Conservation (phyloP, 768 basidiomycete species). For the Kwoniella europaea region DNA sequence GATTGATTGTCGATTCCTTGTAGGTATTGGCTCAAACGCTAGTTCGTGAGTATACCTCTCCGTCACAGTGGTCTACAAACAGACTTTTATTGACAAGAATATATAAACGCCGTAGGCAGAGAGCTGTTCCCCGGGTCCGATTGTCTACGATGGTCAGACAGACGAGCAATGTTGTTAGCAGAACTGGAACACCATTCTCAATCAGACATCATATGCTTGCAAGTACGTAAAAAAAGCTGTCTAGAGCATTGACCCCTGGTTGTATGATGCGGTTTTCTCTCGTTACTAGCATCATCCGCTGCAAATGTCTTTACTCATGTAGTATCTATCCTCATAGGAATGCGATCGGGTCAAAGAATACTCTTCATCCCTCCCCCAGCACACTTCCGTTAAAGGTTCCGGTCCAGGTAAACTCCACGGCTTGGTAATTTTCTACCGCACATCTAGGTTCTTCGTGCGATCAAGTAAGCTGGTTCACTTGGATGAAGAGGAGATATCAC, state of each 20-base stretch:
- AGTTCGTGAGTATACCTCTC: conserved; percentile 41
- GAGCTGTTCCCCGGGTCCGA: conserved; percentile 61
- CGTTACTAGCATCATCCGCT: neutral
- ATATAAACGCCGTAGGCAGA: conserved; percentile 33
- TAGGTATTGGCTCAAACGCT: conserved; percentile 56
- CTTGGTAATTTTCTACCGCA: conserved; percentile 77
- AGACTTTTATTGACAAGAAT: neutral
- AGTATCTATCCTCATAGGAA: conserved; percentile 65
- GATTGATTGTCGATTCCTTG: neutral
- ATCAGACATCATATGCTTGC: conserved; percentile 85
- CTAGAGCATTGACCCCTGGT: conserved; percentile 28
- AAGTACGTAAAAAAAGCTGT: conserved; percentile 61
- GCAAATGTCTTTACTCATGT: neutral
- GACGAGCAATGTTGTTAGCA: conserved; percentile 74
- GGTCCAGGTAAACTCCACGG: conserved; percentile 83
- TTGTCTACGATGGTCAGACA: conserved; percentile 74
- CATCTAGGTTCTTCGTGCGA: conserved; percentile 62
- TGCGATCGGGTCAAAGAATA: conserved; percentile 80
- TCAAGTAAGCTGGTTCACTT: conserved; percentile 67
- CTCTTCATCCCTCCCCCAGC: conserved; percentile 69
- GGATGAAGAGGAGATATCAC: conserved; percentile 67
- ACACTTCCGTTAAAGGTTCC: conserved; percentile 68
- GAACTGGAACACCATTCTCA: conserved; percentile 71
- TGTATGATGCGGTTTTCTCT: neutral
- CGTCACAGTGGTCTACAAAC: no score